Evolutionary conservation across 75 land plant species (phyloP), one percentile per base, ranked within the genome.

Genomic region (Pseudotsuga menziesii): DNA sequence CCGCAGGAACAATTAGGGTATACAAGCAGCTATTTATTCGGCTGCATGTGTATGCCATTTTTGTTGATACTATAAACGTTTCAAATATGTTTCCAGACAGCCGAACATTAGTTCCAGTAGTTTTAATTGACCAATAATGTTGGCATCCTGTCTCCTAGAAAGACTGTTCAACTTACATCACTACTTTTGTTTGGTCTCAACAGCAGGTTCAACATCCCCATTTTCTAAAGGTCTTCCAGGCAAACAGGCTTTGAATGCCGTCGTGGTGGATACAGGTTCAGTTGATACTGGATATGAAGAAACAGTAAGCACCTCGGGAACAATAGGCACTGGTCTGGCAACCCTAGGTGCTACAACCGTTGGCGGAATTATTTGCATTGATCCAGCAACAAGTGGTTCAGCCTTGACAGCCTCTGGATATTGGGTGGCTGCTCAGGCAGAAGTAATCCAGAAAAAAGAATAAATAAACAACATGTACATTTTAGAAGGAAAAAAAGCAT

Each of bases 151-250:
- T n/a, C n/a, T 39, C 48, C 69, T 64, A 32, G 35, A 64, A 35
- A 5, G 39, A 64, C 39, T 64, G 2, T 64, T 36, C 35, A 36
- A 20, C 14, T 25, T 73, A 25, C 16, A 56, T 54, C 57, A 54
- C 58, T 41, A 73, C 75, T 73, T 73, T 5, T 73, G 75, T 54
- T 29, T 56, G 19, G 58, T 26, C 20, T 73, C 75, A 26, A 73
- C 20, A 55, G 56, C 20, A 15, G 56, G 26, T 13, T 73, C 35
- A 54, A 56, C 4, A 73, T 52, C 57, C 19, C 75, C 75, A 27
- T 73, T 73, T 55, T 73, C 75, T 27, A 73, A 56, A 12, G 75
- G 57, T 55, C 75, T 73, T 56, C 56, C 75, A 23, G 75, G 57
- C 57, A 73, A 73, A 56, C 17, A 41, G 19, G 75, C 5, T 73